These are phyloP conservation scores for Suhomyces sp. DNA, from an alignment of 805 yeast species.

Conservation along the genomic window DNA sequence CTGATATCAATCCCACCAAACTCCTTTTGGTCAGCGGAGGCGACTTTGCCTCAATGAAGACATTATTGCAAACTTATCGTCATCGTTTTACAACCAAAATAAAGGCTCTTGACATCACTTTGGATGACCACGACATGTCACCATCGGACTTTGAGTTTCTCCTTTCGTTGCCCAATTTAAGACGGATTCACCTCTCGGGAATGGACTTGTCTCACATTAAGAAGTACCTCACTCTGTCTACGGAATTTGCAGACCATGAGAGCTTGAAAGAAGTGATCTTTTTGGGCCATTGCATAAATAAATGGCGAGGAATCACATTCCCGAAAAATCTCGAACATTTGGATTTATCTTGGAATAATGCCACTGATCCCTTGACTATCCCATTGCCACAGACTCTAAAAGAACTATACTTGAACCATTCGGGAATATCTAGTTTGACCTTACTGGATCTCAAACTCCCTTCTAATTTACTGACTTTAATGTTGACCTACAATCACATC, in stretches of 20 bases:
- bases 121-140: conserved; percentile 26
- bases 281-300: conserved; percentile 30
- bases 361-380: conserved; percentile 23
- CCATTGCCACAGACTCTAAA: conserved; percentile 20
- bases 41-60: conserved; percentile 28
- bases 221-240: conserved; percentile 2
- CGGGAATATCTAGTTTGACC: conserved; percentile 18
- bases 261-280: conserved; percentile 27
- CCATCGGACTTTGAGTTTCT: conserved; percentile 21
- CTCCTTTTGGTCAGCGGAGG: conserved; percentile 30
- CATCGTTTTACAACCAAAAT: conserved; percentile 14
- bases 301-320: conserved; percentile 29
- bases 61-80: conserved; percentile 21
- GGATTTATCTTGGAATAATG: conserved; percentile 38
- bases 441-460: conserved; percentile 19
- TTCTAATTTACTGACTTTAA: conserved; percentile 23
- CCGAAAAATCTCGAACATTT: conserved; percentile 27
- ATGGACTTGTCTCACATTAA: conserved; percentile 17
- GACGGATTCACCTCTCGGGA: conserved; percentile 29
- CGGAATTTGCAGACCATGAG: conserved; percentile 10
- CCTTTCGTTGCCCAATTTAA: conserved; percentile 24
- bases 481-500: conserved; percentile 33
- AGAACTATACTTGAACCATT: conserved; percentile 33
- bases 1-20: conserved; percentile 27
- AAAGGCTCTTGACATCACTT: conserved; percentile 23